phyloP scores from a whole-genome alignment of 805 yeast species.

The Soucietia sequanensis region DNA sequence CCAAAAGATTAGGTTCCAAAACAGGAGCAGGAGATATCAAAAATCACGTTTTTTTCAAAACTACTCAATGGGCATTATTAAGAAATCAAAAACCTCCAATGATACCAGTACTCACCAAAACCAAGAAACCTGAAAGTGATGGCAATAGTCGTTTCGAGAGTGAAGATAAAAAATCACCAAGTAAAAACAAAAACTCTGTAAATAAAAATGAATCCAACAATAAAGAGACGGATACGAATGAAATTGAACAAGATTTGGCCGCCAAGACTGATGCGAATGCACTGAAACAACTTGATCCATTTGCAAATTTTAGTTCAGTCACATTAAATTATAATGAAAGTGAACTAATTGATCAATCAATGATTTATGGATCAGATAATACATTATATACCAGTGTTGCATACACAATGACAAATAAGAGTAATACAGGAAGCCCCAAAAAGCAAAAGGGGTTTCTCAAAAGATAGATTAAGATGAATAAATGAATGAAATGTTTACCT shows the following conservation, averaged over 20 bases:
- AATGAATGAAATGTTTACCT: too few species aligned
- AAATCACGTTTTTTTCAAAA: slow-evolving; percentile 86
- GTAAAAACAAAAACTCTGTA: slow-evolving; percentile 1
- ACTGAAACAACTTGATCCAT: too few species aligned
- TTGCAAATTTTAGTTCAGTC: slow-evolving; percentile 80
- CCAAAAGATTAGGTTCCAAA: slow-evolving; percentile 83
- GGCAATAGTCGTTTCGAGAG: slow-evolving; percentile 3
- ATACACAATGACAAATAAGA: slow-evolving; percentile 46
- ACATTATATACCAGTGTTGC: slow-evolving; percentile 52
- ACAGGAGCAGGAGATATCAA: slow-evolving; percentile 96
- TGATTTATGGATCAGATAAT: slow-evolving; percentile 44
- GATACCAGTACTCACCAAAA: slow-evolving; percentile 70
- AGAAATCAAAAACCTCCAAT: slow-evolving; percentile 94
- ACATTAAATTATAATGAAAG: slow-evolving; percentile 75
- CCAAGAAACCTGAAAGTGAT: slow-evolving; percentile 16
- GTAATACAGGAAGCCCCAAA: slow-evolving; percentile 10
- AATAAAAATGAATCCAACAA: too few species aligned
- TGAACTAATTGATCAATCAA: slow-evolving; percentile 33
- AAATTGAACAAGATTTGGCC: slow-evolving; percentile 8
- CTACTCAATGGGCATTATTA: slow-evolving; percentile 90
- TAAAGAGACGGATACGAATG: slow-evolving; percentile 19
- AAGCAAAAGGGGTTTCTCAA: slow-evolving; percentile 32
- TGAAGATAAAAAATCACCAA: slow-evolving; percentile 1
- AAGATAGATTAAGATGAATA: slow-evolving; percentile 16
- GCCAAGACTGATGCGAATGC: slow-evolving; percentile 22